Evolutionary conservation across 1,284 basidiomycete genomes (phyloP), one percentile per base, ranked within the genome.

Genomic region (Rhodotorula mucilaginosa): DNA sequence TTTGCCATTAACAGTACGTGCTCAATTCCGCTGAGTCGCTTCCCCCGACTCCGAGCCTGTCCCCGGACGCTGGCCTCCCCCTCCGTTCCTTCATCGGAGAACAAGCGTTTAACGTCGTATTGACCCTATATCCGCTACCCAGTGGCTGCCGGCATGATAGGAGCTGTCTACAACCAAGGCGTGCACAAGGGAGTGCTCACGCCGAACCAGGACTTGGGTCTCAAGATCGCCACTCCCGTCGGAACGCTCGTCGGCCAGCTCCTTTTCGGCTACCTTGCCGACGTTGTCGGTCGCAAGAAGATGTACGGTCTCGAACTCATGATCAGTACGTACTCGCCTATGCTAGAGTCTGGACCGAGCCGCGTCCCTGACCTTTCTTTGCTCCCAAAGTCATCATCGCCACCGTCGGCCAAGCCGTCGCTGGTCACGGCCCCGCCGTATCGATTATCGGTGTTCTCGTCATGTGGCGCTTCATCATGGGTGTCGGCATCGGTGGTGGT

Each of bases 241-340:
- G 83, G 83, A 29, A 84, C 82, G n/a, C 80, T 84, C 69, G 76
- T 81, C 73, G 83, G 83, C 4, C 90, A 91, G 81, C 87, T 92
- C 75, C 79, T 80, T 1, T 91, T 91, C 75, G 90, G 83, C 65
- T 85, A 88, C 78, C 82, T 86, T 61, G 90, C 89, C 15, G 90
- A 91, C 78, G 84, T 87, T 13, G 81, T 89, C 64, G 90, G 89
- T 68, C 86, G 89, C 79, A 90, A 90, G 80, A 78, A 76, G 68
- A 84, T 77, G 84, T 84, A 91, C 77, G 90, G 90, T 54, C 90
- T 91, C 79, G 90, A 91, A 77, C 85, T 91, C 70, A 89, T 91
- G 85, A 83, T 90, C 68, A 79, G 78, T 78, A 44, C 46, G 76
- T 70, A 16, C 8, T 58, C 74, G 58, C 15, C 61, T 34, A 12